These are phyloP conservation scores for Aspergillus ibericus DNA, from an alignment of 2,329 filamentous ascomycete species.

Conservation along the genomic window DNA sequence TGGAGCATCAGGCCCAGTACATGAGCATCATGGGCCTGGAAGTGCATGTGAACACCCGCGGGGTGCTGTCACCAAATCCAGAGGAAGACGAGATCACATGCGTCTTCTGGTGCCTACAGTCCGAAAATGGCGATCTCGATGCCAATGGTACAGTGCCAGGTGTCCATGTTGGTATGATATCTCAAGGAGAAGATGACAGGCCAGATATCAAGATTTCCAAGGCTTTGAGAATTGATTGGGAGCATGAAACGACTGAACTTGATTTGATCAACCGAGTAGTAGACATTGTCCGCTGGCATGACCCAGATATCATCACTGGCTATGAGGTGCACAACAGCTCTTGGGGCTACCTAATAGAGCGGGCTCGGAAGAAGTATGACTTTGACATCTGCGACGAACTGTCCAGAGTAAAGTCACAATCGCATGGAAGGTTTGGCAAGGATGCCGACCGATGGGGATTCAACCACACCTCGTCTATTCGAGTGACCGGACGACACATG, in stretches of 20 bases:
- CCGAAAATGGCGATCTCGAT: conserved; percentile 63
- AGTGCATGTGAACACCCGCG: conserved; percentile 84
- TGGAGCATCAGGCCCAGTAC: conserved; percentile 82
- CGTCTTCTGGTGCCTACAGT: conserved; percentile 87
- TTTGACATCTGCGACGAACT: conserved; percentile 90
- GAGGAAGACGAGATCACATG: conserved; percentile 85
- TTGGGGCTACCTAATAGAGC: conserved; percentile 94
- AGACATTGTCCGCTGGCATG: conserved; percentile 76
- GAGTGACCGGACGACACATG: conserved; percentile 90
- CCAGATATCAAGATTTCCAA: conserved; percentile 63
- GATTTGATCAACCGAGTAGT: conserved; percentile 84
- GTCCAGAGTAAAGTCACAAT: conserved; percentile 81
- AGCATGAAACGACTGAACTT: conserved; percentile 75
- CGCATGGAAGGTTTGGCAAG: conserved; percentile 80
- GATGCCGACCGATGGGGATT: conserved; percentile 91
- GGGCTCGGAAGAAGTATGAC: conserved; percentile 81
- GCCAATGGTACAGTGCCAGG: conserved; percentile 51
- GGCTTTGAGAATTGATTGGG: conserved; percentile 63
- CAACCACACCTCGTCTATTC: conserved; percentile 87
- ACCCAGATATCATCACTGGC: conserved; percentile 90
- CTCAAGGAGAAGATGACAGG: conserved; percentile 63
- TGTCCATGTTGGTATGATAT: conserved; percentile 69
- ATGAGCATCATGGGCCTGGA: conserved; percentile 98
- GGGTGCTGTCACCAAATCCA: conserved; percentile 78
- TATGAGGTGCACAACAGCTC: conserved; percentile 92